These are phyloP conservation scores for Penicillium paxilli DNA, from an alignment of 495 filamentous ascomycete species.

Conservation along the genomic window DNA sequence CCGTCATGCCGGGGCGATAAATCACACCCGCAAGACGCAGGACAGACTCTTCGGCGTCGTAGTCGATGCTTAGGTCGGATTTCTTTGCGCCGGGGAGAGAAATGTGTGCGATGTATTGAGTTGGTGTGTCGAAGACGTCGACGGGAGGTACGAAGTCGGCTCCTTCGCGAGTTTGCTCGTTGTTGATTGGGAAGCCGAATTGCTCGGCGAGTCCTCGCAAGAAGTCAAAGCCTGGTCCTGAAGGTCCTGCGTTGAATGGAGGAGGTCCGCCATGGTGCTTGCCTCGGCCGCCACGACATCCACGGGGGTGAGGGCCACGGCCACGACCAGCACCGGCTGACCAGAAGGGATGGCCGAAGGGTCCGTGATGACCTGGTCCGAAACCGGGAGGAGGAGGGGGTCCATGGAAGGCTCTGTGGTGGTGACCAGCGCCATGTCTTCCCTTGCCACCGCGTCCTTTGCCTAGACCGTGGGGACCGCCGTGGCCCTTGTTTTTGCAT, in stretches of 20 bases:
- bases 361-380: constrained; percentile 2
- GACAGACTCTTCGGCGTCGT: constrained; percentile 64
- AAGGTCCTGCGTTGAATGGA: neutral
- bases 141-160: constrained; percentile 62
- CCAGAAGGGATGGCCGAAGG: constrained; percentile 1
- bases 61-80: constrained; percentile 74
- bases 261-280: constrained; percentile 9
- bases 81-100: constrained; percentile 77
- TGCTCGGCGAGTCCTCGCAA: constrained; percentile 37
- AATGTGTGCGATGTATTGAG: constrained; percentile 65
- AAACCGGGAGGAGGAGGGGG: constrained; percentile 3
- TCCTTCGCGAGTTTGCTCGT: constrained; percentile 24
- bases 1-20: constrained; percentile 64
- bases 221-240: constrained; percentile 23
- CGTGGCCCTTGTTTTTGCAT: neutral
- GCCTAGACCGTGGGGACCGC: too few species aligned
- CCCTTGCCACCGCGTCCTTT: neutral
- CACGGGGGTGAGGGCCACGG: constrained; percentile 9
- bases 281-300: constrained; percentile 17
- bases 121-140: constrained; percentile 70
- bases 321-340: constrained; percentile 4
- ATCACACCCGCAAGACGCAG: constrained; percentile 70
- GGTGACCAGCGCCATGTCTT: neutral
- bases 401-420: constrained; percentile 2
- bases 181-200: constrained; percentile 29